Evolutionary conservation across 306 rosid genomes (phyloP), one percentile per base, ranked within the genome.

Genomic region (Bauhinia variegata): DNA sequence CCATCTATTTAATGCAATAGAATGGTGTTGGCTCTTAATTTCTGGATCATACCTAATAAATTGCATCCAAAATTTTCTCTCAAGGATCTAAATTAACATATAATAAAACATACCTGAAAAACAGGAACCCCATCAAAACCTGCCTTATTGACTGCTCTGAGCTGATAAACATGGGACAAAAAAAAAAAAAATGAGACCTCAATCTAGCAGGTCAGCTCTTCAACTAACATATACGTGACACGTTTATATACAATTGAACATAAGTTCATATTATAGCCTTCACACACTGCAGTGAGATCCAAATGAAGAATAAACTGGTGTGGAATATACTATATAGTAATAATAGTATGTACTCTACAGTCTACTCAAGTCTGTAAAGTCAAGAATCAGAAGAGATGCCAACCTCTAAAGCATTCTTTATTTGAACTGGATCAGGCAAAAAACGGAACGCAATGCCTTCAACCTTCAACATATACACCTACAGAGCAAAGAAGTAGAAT

Each of bases 361-460:
- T 13, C 18, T 2, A 14, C 8, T 47, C 11, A 63, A 39, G 41
- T 58, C 14, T 10, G 36, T 8, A 51, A 37, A 65, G 32, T 8
- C 28, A 23, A 23, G 2, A 73, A 55, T 50, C 54, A 57, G 11
- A 14, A 34, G 14, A 61, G 58, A 78, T 76, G 34, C 88, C 59
- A 57, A 88, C 98, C 99, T 93, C 95, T 7, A 93, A 31, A 43
- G 99, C 97, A 77, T 93, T 93, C 80, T 80, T 88, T 37, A 93
- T 86, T 67, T 93, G 97, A 73, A 93, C 79, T 1, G 97, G 99
- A 74, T 93, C 99, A 8, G 99, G 99, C 74, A 93, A 80, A 87
- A 93, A 89, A 13, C 96, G 80, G 70, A 90, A 93, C 16, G 99
- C 95, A 80, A 93, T 93, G 68, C 98, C 98, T 88, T 93, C 98